phyloP scores from a whole-genome alignment of 352 stramenopile species.

The Phytophthora cryptogea region DNA sequence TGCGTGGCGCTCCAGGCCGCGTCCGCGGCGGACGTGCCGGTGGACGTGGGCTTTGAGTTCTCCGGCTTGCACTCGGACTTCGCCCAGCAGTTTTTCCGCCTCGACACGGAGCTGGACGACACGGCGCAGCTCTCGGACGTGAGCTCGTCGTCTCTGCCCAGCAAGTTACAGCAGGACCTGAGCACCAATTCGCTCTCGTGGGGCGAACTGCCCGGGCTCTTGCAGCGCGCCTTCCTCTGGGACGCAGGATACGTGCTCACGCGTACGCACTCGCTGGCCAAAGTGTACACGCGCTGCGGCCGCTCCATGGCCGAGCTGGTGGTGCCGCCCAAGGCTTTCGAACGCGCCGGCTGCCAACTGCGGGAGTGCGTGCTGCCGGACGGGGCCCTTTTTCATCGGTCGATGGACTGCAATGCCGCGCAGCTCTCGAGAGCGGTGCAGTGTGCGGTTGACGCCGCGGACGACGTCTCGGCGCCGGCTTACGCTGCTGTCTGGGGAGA shows the following conservation, averaged over 20 bases:
- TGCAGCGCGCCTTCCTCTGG: conserved; percentile 74
- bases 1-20: not conserved
- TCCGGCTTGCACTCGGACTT: conserved; percentile 69
- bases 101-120: conserved; percentile 40
- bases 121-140: conserved; percentile 37
- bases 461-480: conserved; percentile 31
- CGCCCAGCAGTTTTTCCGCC: conserved; percentile 67
- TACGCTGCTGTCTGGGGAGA: conserved; percentile 66
- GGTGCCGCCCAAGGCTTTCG: conserved; percentile 56
- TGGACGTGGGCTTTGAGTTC: conserved; percentile 55
- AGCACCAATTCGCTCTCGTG: conserved; percentile 43
- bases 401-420: conserved; percentile 47
- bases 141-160: conserved; percentile 27
- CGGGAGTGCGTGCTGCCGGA: conserved; percentile 24
- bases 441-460: conserved; percentile 53
- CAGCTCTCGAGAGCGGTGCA: conserved; percentile 50
- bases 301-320: conserved; percentile 75
- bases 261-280: conserved; percentile 32
- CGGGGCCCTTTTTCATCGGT: conserved; percentile 42
- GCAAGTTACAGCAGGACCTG: conserved; percentile 36
- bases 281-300: conserved; percentile 65
- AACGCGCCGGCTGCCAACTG: conserved; percentile 50
- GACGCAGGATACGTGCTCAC: conserved; percentile 66
- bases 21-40: conserved; percentile 36
- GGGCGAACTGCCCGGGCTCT: conserved; percentile 51